A percentile compares a stretch with the other conserved stretches of the same genome.
phyloP scores from a whole-genome alignment of 78 protist species.

The Dictyostelium intermedium region DNA sequence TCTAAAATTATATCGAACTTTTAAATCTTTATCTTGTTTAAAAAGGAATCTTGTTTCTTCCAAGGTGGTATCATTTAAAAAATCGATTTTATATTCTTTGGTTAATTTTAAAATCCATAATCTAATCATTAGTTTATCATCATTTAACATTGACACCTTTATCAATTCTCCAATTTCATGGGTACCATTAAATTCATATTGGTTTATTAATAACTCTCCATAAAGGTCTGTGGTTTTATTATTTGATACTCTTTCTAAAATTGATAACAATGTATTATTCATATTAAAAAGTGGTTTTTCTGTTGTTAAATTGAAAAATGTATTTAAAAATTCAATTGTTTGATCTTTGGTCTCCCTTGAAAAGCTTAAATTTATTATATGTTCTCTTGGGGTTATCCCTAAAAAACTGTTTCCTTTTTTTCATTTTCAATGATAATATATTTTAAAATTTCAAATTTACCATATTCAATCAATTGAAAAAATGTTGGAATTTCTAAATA shows the following conservation, averaged over 20 bases:
- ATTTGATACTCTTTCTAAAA: background rate
- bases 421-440: background rate
- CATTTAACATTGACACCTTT: background rate
- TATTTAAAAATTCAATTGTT: background rate
- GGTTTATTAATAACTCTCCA: background rate
- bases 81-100: background rate
- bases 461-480: background rate
- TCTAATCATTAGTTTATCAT: background rate
- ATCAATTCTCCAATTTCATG: background rate
- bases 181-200: background rate
- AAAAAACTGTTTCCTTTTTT: background rate
- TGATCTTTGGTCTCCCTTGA: background rate
- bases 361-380: background rate
- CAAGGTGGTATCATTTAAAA: no score
- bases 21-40: background rate
- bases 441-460: background rate
- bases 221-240: background rate
- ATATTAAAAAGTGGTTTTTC: background rate
- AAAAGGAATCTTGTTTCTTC: background rate
- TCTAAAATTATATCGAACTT: background rate
- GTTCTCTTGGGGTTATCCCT: background rate
- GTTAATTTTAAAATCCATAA: background rate
- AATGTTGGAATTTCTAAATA: background rate
- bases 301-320: background rate
- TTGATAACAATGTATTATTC: background rate